Evolutionary conservation across 371 early-diverging fungal genomes (phyloP).

Genomic region (Phascolomyces articulosus): DNA sequence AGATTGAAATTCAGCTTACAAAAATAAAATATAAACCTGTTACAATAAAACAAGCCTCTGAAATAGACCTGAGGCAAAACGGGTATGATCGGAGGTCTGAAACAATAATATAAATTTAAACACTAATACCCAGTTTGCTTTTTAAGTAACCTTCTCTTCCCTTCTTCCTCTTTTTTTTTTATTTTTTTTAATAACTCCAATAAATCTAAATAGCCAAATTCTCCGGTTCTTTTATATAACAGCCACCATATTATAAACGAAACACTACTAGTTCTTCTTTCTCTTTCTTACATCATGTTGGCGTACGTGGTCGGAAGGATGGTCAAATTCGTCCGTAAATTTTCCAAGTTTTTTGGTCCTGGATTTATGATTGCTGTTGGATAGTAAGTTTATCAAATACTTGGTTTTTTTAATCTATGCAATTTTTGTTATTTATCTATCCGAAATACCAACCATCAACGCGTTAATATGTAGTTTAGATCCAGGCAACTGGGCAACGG

Average conservation of each 20-base stretch:
- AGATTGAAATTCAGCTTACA: too few relatives aligned
- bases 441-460: background rate
- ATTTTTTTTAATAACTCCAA: background rate
- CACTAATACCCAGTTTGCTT: too few relatives aligned
- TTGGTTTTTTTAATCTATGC: too few relatives aligned
- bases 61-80: too few relatives aligned
- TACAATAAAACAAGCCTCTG: too few relatives aligned
- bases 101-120: too few relatives aligned
- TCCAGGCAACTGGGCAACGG: slow-evolving; percentile 83
- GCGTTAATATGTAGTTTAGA: slow-evolving; percentile 40
- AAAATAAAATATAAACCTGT: too few relatives aligned
- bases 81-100: too few relatives aligned
- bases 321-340: slow-evolving; percentile 4
- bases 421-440: background rate
- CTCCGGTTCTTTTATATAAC: background rate
- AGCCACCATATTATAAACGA: too few relatives aligned
- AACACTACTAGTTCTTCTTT: too few relatives aligned
- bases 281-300: background rate
- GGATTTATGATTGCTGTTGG: slow-evolving; percentile 57
- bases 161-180: background rate
- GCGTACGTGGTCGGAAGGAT: slow-evolving; percentile 4
- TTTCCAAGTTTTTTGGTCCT: slow-evolving; percentile 44
- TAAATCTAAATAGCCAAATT: too few relatives aligned
- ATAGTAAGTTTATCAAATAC: slow-evolving; percentile 38
- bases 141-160: slow-evolving; percentile 5